phyloP scores from a whole-genome alignment of 2,329 filamentous ascomycete genomes.

The Xylaria polymorpha region DNA sequence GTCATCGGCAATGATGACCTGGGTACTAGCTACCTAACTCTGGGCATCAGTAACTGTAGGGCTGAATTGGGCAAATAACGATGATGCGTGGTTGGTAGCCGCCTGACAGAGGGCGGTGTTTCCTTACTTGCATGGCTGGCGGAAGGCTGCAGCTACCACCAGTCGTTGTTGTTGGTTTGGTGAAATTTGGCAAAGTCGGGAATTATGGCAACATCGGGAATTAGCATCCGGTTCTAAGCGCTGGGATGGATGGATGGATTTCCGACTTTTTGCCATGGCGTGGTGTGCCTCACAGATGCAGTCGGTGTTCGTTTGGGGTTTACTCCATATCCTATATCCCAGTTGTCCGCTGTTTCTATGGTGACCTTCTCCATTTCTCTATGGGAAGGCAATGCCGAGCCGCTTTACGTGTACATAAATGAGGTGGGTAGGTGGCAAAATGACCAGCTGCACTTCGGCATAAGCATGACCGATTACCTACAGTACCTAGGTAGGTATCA shows the following conservation, averaged over 20 bases:
- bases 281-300: neutral
- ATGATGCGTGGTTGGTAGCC: neutral
- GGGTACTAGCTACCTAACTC: neutral
- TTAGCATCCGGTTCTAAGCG: neutral
- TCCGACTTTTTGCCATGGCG: neutral
- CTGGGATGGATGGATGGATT: neutral
- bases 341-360: neutral
- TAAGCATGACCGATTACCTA: neutral
- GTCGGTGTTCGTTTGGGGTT: neutral
- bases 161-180: no score
- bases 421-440: neutral
- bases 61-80: neutral
- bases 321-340: neutral
- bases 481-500: no score
- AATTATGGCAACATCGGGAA: neutral
- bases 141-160: neutral
- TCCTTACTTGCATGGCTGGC: neutral
- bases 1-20: slow-evolving; percentile 20
- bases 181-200: neutral
- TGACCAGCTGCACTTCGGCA: neutral
- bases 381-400: neutral
- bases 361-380: neutral
- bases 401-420: neutral
- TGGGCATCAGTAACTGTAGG: neutral
- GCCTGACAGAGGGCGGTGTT: neutral